A percentile compares a stretch with the other conserved stretches of the same genome.
Evolutionary conservation across 2,329 filamentous ascomycete species (phyloP).

Genomic region (Fusarium foetens): DNA sequence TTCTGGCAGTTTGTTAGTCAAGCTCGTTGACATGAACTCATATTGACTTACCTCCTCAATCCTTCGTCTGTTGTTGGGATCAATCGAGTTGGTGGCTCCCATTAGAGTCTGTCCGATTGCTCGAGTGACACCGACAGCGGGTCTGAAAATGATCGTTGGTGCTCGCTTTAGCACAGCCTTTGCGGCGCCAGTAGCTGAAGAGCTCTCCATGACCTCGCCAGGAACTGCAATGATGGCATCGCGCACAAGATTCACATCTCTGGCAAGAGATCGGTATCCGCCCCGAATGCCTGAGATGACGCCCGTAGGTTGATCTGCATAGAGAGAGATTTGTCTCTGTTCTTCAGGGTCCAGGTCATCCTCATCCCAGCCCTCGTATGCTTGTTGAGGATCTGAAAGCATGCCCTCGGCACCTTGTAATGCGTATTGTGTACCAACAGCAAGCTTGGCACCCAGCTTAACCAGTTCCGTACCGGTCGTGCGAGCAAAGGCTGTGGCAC

Average conservation of each 20-base stretch:
- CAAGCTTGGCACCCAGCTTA: constrained; percentile 91
- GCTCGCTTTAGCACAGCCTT: constrained; percentile 81
- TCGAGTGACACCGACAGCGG: constrained; percentile 89
- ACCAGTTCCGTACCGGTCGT: constrained; percentile 96
- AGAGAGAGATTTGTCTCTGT: constrained; percentile 84
- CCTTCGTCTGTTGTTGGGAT: constrained; percentile 81
- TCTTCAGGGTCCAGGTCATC: constrained; percentile 74
- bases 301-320: constrained; percentile 92
- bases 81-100: constrained; percentile 91
- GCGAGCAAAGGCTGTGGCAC: constrained; percentile 87
- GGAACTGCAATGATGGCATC: constrained; percentile 97
- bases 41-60: constrained; percentile 84
- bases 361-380: constrained; percentile 62
- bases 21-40: background rate
- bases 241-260: constrained; percentile 85
- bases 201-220: constrained; percentile 87
- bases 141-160: constrained; percentile 92
- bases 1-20: constrained; percentile 51
- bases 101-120: constrained; percentile 89
- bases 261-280: constrained; percentile 82
- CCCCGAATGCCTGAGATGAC: constrained; percentile 87
- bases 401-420: constrained; percentile 89
- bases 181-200: constrained; percentile 82
- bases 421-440: constrained; percentile 93
- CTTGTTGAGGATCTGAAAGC: constrained; percentile 61